Base-by-base conservation (phyloP, 2,329 filamentous ascomycete species). In the Chrysosporium queenslandicum region DNA sequence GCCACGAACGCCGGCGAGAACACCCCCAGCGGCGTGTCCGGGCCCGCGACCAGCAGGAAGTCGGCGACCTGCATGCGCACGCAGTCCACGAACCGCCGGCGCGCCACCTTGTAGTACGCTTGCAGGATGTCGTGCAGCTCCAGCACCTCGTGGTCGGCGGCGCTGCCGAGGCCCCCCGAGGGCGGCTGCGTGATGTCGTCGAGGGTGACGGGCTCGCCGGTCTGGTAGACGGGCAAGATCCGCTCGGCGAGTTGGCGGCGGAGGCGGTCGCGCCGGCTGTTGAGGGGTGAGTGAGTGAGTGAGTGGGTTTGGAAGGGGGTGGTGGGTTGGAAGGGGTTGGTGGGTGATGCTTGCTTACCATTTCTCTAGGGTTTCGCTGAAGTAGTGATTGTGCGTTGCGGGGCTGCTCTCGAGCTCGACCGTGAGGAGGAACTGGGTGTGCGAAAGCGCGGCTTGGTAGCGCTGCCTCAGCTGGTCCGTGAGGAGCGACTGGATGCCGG, bases 41-140 rank as follows among this genome's bases (percentile, higher is more conserved):
- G 60, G 0, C 76, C 74, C 1, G 66, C 66, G 0, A 85, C 64
- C 0, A 87, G 69, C 53, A 72, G 71, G 59, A 80, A 66, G 40
- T 77, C 74, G 1, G 78, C 68, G 0, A 74, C 78, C 56, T 85
- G 82, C 55, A 76, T 74, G 59, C 73, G 80, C 1, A 87, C 64
- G 2, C 71, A 76, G 58, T 87, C 83, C 1, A 84, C 74, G 53
- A 86, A 84, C 0, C 80, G 75, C 59, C 77, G 77, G 11, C 70
- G 71, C 0, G 80, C 72, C 1, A 84, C 76, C 25, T 77, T 73
- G 68, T 86, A 86, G 64, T 82, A 86, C 1, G 76, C 71, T 23
- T 71, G 63, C 0, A 86, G 69, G 1, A 78, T 76, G 54, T 86
- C 77, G 52, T 83, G 78, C 3, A 86, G 74, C 8, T 81, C 73